These are phyloP conservation scores for Mucor racemosus DNA, from an alignment of 371 early-diverging fungal species.

Conservation along the genomic window DNA sequence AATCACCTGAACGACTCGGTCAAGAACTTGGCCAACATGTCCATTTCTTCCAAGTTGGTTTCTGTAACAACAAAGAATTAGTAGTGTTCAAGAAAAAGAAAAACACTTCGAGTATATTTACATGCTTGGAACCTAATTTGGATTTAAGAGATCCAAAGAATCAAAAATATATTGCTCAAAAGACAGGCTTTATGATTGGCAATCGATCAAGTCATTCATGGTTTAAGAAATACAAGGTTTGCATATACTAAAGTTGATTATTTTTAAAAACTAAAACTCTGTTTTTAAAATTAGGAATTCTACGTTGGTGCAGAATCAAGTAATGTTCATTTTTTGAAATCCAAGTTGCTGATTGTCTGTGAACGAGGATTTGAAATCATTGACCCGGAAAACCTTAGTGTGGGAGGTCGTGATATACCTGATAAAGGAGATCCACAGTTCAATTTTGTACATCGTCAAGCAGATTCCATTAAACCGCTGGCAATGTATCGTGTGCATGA, in stretches of 20 bases:
- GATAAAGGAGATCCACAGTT: slow-evolving; percentile 79
- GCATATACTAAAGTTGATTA: no score
- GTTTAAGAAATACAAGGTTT: slow-evolving; percentile 46
- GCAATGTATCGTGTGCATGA: slow-evolving; percentile 76
- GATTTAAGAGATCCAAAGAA: slow-evolving; percentile 49
- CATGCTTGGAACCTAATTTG: slow-evolving; percentile 44
- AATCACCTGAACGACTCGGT: slow-evolving; percentile 38
- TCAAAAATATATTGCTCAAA: slow-evolving; percentile 28
- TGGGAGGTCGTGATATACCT: slow-evolving; percentile 25
- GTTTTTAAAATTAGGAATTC: slow-evolving; percentile 58
- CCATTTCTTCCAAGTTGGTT: slow-evolving; percentile 76
- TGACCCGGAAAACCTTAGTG: slow-evolving; percentile 67
- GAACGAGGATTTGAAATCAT: slow-evolving; percentile 85
- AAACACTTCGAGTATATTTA: slow-evolving; percentile 52
- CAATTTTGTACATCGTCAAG: slow-evolving; percentile 72
- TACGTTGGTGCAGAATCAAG: slow-evolving; percentile 82
- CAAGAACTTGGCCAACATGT: slow-evolving; percentile 64
- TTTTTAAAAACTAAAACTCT: no score
- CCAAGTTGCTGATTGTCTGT: slow-evolving; percentile 79
- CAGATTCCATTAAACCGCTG: slow-evolving; percentile 70
- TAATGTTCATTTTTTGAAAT: slow-evolving; percentile 73
- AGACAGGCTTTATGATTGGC: slow-evolving; percentile 28
- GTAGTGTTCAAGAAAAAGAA: slow-evolving; percentile 62
- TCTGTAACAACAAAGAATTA: slow-evolving; percentile 58
- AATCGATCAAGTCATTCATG: slow-evolving; percentile 34